Conservation (phyloP, 345 rosid species). For the Eucalyptus tenuipes region DNA sequence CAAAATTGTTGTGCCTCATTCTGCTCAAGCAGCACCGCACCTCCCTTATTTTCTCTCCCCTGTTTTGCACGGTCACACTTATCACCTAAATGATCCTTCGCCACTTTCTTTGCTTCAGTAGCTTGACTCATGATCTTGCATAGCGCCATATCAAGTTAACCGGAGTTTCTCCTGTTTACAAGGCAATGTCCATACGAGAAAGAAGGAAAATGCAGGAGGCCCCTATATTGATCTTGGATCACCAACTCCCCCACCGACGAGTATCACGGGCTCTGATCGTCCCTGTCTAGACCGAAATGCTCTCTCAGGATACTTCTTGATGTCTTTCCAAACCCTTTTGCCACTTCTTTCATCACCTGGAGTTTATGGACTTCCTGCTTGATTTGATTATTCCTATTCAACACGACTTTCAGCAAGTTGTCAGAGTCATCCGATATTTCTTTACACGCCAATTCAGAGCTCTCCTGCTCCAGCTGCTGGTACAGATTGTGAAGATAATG, state of each 20-base stretch:
- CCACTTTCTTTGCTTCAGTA: background rate
- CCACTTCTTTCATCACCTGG: slow-evolving; percentile 59
- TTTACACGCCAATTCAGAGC: slow-evolving; percentile 18
- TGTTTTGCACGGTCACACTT: background rate
- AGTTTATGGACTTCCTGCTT: slow-evolving; percentile 40
- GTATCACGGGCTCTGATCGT: slow-evolving; percentile 1
- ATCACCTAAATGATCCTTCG: background rate
- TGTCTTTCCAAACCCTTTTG: slow-evolving; percentile 63
- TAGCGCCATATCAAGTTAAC: background rate
- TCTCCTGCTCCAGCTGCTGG: slow-evolving; percentile 61
- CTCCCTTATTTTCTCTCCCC: background rate
- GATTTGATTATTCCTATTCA: slow-evolving; percentile 42
- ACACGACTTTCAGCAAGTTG: slow-evolving; percentile 20
- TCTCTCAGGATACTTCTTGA: slow-evolving; percentile 37
- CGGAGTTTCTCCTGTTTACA: background rate
- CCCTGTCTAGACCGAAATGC: slow-evolving; percentile 29
- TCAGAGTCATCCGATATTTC: slow-evolving; percentile 11
- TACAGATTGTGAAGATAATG: slow-evolving; percentile 39
- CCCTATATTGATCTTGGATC: background rate
- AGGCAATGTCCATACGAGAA: background rate
- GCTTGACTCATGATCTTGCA: background rate
- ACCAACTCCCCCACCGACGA: background rate
- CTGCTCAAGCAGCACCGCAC: background rate
- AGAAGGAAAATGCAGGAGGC: background rate
- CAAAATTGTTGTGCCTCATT: background rate